These are phyloP conservation scores for Fusarium globosum DNA, from an alignment of 2,329 filamentous ascomycete species.

Conservation along the genomic window DNA sequence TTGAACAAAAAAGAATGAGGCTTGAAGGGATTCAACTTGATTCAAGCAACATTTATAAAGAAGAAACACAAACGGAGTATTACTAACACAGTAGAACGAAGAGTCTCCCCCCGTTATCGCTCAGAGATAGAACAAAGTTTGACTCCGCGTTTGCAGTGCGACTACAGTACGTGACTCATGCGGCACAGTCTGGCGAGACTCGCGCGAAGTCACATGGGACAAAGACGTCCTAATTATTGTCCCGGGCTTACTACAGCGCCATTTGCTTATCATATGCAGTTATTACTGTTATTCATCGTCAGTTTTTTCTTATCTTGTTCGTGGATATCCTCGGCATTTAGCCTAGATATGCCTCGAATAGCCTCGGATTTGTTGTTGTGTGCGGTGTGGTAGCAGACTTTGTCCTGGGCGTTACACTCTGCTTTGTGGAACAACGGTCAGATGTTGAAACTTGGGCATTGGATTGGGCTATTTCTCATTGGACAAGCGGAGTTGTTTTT, in stretches of 20 bases:
- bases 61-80: not conserved
- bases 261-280: constrained; percentile 3
- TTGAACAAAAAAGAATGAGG: constrained; percentile 10
- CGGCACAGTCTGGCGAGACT: constrained; percentile 40
- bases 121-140: not conserved
- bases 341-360: not conserved
- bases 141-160: constrained; percentile 17
- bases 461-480: not conserved
- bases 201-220: constrained; percentile 47
- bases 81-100: not conserved
- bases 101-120: constrained; percentile 28
- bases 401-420: not conserved
- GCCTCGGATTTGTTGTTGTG: not conserved
- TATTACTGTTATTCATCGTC: not conserved
- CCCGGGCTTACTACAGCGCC: constrained; percentile 17
- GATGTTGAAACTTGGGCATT: not conserved
- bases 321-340: not conserved
- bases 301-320: not conserved
- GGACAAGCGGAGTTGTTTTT: not conserved
- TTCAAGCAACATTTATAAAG: constrained; percentile 4
- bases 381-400: not conserved
- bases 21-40: not conserved
- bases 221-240: constrained; percentile 4
- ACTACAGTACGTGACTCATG: constrained; percentile 43
- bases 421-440: not conserved